These are phyloP conservation scores for Flaveria linearis DNA, from an alignment of 129 eudicot genomes.

Conservation along the genomic window DNA sequence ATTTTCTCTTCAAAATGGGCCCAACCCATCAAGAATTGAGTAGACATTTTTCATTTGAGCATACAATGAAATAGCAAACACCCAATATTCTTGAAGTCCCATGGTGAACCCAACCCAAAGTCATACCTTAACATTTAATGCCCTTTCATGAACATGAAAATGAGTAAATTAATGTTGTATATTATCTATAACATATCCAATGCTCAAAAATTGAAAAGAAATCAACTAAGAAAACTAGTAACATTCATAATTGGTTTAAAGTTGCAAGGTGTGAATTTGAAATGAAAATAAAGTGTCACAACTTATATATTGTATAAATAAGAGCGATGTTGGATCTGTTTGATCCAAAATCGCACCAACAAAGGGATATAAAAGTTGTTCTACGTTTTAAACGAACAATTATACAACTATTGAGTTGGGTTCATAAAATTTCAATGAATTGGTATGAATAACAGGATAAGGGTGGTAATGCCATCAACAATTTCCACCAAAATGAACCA, in stretches of 20 bases:
- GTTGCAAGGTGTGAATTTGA: background rate
- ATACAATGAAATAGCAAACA: slow-evolving; percentile 11
- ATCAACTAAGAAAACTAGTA: background rate
- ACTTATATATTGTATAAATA: background rate
- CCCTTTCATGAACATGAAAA: background rate
- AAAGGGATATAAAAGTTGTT: slow-evolving; percentile 10
- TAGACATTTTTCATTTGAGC: background rate
- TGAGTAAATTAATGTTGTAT: background rate
- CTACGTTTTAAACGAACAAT: slow-evolving; percentile 27
- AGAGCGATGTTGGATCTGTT: background rate
- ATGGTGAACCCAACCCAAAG: slow-evolving; percentile 7
- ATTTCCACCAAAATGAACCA: slow-evolving; percentile 36
- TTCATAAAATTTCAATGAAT: slow-evolving; percentile 26
- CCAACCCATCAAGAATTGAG: slow-evolving; percentile 13
- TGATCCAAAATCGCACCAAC: background rate
- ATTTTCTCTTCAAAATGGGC: background rate
- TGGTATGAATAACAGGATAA: slow-evolving; percentile 31
- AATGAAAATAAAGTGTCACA: background rate
- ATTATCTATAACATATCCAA: background rate
- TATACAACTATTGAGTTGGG: slow-evolving; percentile 33
- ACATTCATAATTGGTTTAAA: background rate
- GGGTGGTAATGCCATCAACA: slow-evolving; percentile 35
- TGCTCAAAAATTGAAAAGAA: background rate
- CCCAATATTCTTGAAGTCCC: background rate
- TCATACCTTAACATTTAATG: slow-evolving; percentile 9